Conservation (phyloP, 768 basidiomycete species). For the Russula lepida region DNA sequence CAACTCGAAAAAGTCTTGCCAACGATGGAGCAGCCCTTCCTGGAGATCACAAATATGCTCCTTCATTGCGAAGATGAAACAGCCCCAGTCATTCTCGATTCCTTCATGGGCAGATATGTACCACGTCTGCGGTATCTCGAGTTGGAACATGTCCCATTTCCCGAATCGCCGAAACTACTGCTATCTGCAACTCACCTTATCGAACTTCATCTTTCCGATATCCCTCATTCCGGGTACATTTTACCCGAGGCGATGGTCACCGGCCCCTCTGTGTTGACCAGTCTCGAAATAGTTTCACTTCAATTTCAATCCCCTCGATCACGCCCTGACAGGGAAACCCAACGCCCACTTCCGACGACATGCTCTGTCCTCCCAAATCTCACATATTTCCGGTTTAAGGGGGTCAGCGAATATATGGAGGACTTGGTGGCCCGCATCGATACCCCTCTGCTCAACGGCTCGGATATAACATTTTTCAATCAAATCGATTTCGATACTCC, state of each 20-base stretch:
- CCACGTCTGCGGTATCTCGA: neutral
- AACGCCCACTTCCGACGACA: neutral
- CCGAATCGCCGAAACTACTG: neutral
- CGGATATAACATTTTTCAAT: neutral
- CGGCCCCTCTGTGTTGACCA: neutral
- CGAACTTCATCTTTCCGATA: rapidly evolving
- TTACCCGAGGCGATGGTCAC: neutral
- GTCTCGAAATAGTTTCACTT: neutral
- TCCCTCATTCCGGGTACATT: neutral
- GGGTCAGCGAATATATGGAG: neutral
- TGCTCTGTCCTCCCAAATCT: neutral
- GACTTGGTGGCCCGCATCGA: neutral
- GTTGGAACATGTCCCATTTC: neutral
- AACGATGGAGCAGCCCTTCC: too few species aligned
- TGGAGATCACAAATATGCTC: too few species aligned
- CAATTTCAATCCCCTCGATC: neutral
- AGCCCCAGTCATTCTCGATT: neutral
- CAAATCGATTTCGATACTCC: neutral
- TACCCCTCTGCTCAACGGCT: neutral
- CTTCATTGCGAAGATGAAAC: neutral
- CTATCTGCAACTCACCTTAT: neutral
- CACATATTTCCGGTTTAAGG: neutral
- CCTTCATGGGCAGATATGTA: neutral
- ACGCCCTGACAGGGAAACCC: neutral
- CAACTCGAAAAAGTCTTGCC: too few species aligned